A percentile compares a stretch with the other conserved stretches of the same genome.
Evolutionary conservation across 345 rosid genomes (phyloP).

Genomic region (Brassica nigra): DNA sequence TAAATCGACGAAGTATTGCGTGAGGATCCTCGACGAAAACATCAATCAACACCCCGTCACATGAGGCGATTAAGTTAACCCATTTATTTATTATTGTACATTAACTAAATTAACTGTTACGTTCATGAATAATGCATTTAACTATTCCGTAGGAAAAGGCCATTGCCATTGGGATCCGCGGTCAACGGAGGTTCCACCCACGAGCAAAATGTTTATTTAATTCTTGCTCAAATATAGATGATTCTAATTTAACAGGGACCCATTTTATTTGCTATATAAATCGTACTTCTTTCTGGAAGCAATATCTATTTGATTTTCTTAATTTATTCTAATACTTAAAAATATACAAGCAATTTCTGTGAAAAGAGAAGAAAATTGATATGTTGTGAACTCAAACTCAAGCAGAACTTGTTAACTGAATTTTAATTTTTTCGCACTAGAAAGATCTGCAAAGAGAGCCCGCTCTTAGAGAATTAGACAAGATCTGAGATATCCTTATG

Average conservation of each 20-base stretch:
- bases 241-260: not conserved
- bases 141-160: slow-evolving; percentile 37
- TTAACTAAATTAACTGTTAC: slow-evolving; percentile 17
- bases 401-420: not conserved
- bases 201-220: slow-evolving; percentile 27
- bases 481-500: not conserved
- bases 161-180: slow-evolving; percentile 39
- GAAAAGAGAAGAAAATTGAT: no score
- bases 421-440: not conserved
- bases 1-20: not conserved
- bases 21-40: slow-evolving; percentile 28
- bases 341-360: no score
- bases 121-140: slow-evolving; percentile 21
- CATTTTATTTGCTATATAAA: not conserved
- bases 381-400: not conserved
- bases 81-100: slow-evolving; percentile 26
- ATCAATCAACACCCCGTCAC: slow-evolving; percentile 28
- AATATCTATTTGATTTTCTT: not conserved
- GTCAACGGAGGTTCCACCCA: slow-evolving; percentile 46
- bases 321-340: not conserved
- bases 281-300: not conserved
- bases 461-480: not conserved
- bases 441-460: not conserved
- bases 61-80: slow-evolving; percentile 22
- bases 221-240: slow-evolving; percentile 16